Evolutionary conservation across 2,329 filamentous ascomycete genomes (phyloP).

Genomic region (Exophiala xenobiotica): DNA sequence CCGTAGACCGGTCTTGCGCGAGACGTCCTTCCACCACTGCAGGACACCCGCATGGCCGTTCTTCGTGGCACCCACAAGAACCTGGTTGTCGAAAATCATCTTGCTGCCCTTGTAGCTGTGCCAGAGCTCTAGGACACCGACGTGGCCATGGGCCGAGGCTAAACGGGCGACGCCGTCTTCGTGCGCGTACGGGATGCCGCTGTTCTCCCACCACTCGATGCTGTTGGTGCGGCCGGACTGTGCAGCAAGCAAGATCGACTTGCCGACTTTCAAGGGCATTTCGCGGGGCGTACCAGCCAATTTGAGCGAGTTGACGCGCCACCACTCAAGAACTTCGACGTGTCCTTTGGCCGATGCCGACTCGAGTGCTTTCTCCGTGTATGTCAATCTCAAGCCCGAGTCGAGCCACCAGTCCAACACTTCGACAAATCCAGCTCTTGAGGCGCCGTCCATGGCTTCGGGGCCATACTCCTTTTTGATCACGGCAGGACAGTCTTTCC

Average conservation of each 20-base stretch:
- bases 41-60: conserved; percentile 80
- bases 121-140: conserved; percentile 82
- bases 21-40: conserved; percentile 72
- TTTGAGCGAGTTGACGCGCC: conserved; percentile 59
- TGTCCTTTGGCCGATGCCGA: conserved; percentile 82
- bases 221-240: conserved; percentile 77
- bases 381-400: conserved; percentile 74
- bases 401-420: conserved; percentile 91
- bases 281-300: conserved; percentile 40
- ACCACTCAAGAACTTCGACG: conserved; percentile 88
- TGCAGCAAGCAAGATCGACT: conserved; percentile 77
- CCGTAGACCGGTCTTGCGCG: conserved; percentile 62
- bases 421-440: conserved; percentile 77
- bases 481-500: conserved; percentile 79
- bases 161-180: conserved; percentile 80
- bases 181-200: conserved; percentile 74
- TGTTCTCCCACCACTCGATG: conserved; percentile 84
- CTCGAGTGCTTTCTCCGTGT: conserved; percentile 83
- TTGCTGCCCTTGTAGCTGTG: conserved; percentile 70
- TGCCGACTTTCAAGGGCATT: conserved; percentile 72
- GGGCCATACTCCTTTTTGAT: conserved; percentile 81
- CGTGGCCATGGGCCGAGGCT: conserved; percentile 80
- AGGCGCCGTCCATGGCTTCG: conserved; percentile 84
- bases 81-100: conserved; percentile 78
- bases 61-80: conserved; percentile 82